phyloP scores from a whole-genome alignment of 2,329 filamentous ascomycete species.

The Xylaria sp. region DNA sequence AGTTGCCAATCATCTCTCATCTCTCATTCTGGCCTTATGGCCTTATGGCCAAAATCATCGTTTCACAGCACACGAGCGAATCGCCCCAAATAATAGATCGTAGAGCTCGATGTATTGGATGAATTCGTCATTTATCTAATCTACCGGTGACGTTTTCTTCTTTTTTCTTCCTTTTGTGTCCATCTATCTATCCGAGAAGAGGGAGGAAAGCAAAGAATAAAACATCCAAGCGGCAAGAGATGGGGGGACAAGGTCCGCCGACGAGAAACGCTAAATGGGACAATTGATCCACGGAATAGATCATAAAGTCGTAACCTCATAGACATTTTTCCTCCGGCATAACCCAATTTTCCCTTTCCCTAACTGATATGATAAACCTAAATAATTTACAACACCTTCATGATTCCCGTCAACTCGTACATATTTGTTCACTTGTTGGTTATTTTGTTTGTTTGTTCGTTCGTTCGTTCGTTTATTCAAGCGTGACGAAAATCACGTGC shows the following conservation, averaged over 20 bases:
- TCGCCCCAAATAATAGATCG: no score
- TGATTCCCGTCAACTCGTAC: slow-evolving; percentile 29
- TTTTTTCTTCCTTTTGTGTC: slow-evolving; percentile 17
- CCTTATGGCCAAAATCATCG: neutral
- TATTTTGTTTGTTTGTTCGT: neutral
- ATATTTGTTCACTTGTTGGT: neutral
- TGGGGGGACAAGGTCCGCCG: neutral
- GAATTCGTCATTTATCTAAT: slow-evolving; percentile 1
- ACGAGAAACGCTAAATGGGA: neutral
- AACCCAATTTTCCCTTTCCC: slow-evolving; percentile 2
- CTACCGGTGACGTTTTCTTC: slow-evolving; percentile 6
- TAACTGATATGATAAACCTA: slow-evolving; percentile 4
- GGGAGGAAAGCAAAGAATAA: slow-evolving; percentile 2
- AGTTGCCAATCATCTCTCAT: neutral
- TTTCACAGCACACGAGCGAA: neutral
- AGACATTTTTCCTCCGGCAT: slow-evolving; percentile 3
- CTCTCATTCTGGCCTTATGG: no score
- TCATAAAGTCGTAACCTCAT: slow-evolving; percentile 5
- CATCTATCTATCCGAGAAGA: slow-evolving; percentile 28
- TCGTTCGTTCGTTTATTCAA: neutral
- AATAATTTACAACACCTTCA: slow-evolving; percentile 18
- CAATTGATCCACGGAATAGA: slow-evolving; percentile 5
- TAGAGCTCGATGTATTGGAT: neutral
- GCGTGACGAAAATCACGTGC: neutral
- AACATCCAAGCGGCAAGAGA: slow-evolving; percentile 14